Evolutionary conservation across 345 rosid genomes (phyloP), one percentile per base, ranked within the genome.

Genomic region (Sonneratia caseolaris): DNA sequence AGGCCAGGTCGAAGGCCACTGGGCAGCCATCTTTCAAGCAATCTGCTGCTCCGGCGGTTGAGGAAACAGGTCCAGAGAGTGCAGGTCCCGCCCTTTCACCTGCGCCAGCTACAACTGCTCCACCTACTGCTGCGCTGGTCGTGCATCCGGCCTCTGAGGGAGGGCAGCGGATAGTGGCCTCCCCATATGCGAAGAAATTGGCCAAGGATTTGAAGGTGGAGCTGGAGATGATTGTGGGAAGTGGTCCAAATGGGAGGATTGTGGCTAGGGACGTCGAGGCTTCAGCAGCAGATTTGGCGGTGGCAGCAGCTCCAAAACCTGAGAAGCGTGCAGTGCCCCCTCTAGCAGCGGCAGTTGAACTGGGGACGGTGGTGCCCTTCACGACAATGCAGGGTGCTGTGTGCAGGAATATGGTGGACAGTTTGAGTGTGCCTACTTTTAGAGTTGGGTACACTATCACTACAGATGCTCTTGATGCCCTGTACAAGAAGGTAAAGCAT

Each of bases 221-320:
- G 53, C 77, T 94, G 79, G 84, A 69, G 73, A 76, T 70, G 73
- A 73, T 94, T 5, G 80, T 77, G 66, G 97, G 96, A 43, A 89
- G 88, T 84, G 98, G 98, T 1, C 98, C 98, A 0, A 69, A 79
- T 86, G 98, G 98, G 24, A 91, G 98, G 79, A 91, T 93, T 80
- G 98, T 93, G 74, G 96, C 98, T 40, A 91, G 91, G 81, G 97
- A 94, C 75, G 97, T 91, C 51, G 96, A 91, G 77, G 90, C 87
- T 0, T 91, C 88, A 13, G 86, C 81, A 2, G 80, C 79, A 0
- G 82, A 72, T 6, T 76, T 76, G 0, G 74, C 77, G n/a, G 66
- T 59, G 57, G 81, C 62, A 4, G 75, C 66, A 4, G 42, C 73
- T 11, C 32, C 24, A 15, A 59, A 59, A 32, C 0, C 16, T 74